Base-by-base conservation (phyloP, 192 early-diverging fungal genomes). In the Globomyces pollinis-pini region DNA sequence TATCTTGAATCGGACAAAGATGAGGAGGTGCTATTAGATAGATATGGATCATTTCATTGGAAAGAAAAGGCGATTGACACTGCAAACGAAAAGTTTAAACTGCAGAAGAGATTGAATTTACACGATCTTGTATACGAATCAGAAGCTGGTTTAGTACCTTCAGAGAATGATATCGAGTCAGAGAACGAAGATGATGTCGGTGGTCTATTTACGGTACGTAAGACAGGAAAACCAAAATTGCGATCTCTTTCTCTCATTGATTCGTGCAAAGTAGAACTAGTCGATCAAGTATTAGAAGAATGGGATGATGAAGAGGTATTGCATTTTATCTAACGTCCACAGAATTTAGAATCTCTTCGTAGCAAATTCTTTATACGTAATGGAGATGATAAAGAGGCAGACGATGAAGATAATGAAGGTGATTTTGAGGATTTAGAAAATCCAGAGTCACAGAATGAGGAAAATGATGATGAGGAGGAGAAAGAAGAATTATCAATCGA, bases 61-160 rank as follows among this genome's bases (percentile, higher is more conserved):
- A 91, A 90, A 65, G 63, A 73, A 20, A 76, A 86, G 45, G 35
- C 90, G 35, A 68, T 79, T 39, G 67, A 79, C 50, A 84, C 82
- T 61, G 88, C 84, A 5, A 69, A 73, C 26, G 62, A 75, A 8
- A 69, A 70, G 16, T 89, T 83, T 62, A 55, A 64, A 28, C 63
- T 69, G 7, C 71, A 70, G 8, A 50, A 63, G 61, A 86, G 90
- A 16, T 70, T 86, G 50, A 91, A 91, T 55, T 66, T 97, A 36
- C 93, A 94, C 91, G 80, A 91, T 30, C 64, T 93, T 0, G 88
- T 98, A 28, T 98, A 98, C 62, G 84, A 85, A 0, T 66, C 80
- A 1, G 77, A 86, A 20, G 65, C 77, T 31, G 59, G 59, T 15
- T 39, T 15, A 7, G 20, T 49, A 43, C 16, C 59, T 16, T 51